Conservation (phyloP, 352 stramenopile genomes). For the Pythium inflatum region DNA sequence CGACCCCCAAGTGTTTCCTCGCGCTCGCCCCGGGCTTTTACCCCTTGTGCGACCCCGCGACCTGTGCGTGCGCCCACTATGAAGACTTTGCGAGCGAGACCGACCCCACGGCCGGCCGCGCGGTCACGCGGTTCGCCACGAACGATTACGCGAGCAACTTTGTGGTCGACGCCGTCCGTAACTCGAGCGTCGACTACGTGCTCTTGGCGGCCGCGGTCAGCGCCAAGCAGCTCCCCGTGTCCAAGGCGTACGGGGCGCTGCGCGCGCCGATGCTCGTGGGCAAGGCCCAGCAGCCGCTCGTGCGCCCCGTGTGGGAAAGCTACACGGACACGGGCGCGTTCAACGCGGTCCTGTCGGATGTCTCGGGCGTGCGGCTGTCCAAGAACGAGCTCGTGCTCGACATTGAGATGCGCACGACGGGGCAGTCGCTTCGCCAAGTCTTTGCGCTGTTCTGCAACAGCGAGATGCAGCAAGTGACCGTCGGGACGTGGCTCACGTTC, state of each 20-base stretch:
- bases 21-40: neutral
- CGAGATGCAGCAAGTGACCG: neutral
- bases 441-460: neutral
- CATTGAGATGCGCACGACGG: neutral
- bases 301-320: slow-evolving; percentile 3
- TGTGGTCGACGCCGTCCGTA: slow-evolving; percentile 1
- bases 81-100: slow-evolving; percentile 4
- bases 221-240: neutral
- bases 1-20: neutral
- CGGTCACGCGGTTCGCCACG: neutral
- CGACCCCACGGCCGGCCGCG: neutral
- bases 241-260: neutral
- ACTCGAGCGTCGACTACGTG: neutral
- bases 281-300: neutral
- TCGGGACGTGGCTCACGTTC: neutral
- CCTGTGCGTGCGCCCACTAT: slow-evolving; percentile 1
- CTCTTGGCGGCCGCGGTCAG: neutral
- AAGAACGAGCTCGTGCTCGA: slow-evolving; percentile 7
- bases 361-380: neutral
- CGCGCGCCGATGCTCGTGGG: neutral
- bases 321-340: neutral
- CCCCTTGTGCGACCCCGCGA: neutral
- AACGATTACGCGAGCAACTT: slow-evolving; percentile 2
- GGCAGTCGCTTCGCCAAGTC: neutral
- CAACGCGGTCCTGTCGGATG: neutral